phyloP scores from a whole-genome alignment of 306 rosid genomes.

The Bauhinia variegata region DNA sequence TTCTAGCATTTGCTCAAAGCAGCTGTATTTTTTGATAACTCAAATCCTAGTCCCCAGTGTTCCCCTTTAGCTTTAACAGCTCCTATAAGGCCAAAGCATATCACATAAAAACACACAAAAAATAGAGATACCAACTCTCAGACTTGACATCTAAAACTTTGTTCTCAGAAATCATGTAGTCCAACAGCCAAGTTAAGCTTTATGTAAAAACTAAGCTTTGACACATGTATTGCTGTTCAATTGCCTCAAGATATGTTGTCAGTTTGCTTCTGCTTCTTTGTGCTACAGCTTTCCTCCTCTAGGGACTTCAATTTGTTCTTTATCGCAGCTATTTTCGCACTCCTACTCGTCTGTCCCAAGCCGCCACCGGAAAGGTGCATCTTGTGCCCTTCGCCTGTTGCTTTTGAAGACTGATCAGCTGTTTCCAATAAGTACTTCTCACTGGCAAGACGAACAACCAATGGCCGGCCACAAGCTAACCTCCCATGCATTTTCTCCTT shows the following conservation, averaged over 20 bases:
- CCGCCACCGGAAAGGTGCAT: slow-evolving; percentile 46
- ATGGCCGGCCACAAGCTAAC: slow-evolving; percentile 85
- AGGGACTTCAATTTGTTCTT: slow-evolving; percentile 83
- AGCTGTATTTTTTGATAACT: no score
- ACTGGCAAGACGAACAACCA: slow-evolving; percentile 79
- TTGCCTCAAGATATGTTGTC: slow-evolving; percentile 43
- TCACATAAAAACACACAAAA: no score
- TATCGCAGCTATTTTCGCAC: slow-evolving; percentile 88
- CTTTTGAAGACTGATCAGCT: slow-evolving; percentile 46
- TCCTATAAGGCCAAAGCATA: no score
- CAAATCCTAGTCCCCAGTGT: no score
- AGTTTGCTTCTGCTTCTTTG: slow-evolving; percentile 77
- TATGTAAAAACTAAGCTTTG: not conserved
- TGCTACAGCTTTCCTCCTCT: slow-evolving; percentile 69
- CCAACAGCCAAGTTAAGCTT: no score
- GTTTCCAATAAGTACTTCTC: slow-evolving; percentile 57
- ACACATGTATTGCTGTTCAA: slow-evolving; percentile 8
- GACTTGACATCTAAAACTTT: no score
- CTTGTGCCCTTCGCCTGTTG: slow-evolving; percentile 50
- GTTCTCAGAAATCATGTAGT: no score
- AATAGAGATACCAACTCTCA: no score
- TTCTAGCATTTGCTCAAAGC: no score
- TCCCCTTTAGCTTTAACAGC: no score
- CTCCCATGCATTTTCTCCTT: slow-evolving; percentile 97
- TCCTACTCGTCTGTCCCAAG: slow-evolving; percentile 63